Evolutionary conservation across 148 eudicot genomes (phyloP), one percentile per base, ranked within the genome.

Genomic region (Oxyria digyna): DNA sequence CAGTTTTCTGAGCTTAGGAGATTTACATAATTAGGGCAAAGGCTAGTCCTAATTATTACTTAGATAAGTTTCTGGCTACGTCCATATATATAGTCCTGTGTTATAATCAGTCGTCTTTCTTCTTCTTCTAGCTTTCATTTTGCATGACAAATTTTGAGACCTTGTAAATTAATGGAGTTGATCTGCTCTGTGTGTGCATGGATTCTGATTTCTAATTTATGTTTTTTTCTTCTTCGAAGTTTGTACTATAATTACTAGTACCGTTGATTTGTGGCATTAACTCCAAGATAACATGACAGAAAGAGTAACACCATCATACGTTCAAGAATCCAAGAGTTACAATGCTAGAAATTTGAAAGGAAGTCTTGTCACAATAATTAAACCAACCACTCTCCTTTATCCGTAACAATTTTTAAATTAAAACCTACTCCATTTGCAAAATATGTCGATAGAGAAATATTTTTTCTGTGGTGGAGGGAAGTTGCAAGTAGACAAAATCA

Each of bases 21-120:
- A 59, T 27, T 59, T 31, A 13, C 37, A 4, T 59, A 29, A 59
- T 59, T 59, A 59, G 65, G 65, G 65, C 65, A 59, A 59, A 59
- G 35, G 65, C 13, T 59, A 59, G 65, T 59, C 65, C 65, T 59
- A 59, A 59, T 59, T 59, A 59, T n/a, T n/a, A 29, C 65, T 59
- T 29, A 5, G 37, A 15, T 57, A 2, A 29, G 38, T 29, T 52
- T 5, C 4, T 57, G 35, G 35, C 64, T 57, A 57, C 35, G 26
- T 26, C 33, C 29, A 55, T 55, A 55, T 55, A 50, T 52, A 52
- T 52, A 52, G 31, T 52, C 23, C 27, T 54, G 29, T 27, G 65
- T 14, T 23, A 52, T 27, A 52, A 24, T 8, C 29, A 52, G 24
- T 52, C 14, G 8, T 10, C 59, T n/a, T 52, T 21, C 29, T 52